phyloP scores from a whole-genome alignment of 306 rosid genomes.

The Biancaea sappan region DNA sequence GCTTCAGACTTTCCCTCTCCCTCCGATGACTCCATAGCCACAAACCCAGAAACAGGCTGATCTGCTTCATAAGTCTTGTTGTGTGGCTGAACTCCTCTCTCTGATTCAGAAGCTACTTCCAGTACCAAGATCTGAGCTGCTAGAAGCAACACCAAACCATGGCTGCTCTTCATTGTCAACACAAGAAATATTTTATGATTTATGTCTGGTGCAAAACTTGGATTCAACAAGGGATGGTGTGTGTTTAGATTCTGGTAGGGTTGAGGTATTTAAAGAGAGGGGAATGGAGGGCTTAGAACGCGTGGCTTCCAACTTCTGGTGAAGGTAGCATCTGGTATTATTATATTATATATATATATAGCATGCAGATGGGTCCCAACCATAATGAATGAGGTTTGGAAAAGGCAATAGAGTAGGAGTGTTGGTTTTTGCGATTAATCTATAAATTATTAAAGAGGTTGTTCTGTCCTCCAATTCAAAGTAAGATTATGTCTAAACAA shows the following conservation, averaged over 20 bases:
- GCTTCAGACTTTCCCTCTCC: conserved; percentile 33
- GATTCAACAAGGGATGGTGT: neutral
- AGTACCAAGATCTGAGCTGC: conserved; percentile 47
- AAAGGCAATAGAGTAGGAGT: neutral
- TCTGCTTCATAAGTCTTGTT: conserved; percentile 29
- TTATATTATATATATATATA: no score
- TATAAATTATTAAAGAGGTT: no score
- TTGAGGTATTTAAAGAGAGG: conserved; percentile 13
- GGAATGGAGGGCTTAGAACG: conserved; percentile 31
- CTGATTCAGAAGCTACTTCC: conserved; percentile 25
- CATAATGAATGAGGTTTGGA: conserved; percentile 11
- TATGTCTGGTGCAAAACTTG: neutral
- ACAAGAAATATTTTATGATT: no score
- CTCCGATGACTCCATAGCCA: conserved; percentile 35
- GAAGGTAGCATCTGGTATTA: conserved; percentile 41
- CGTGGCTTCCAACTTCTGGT: conserved; percentile 33
- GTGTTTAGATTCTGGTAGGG: conserved; percentile 11
- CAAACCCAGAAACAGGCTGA: conserved; percentile 18
- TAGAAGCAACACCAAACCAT: conserved; percentile 44
- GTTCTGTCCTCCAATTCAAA: neutral
- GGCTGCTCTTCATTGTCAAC: conserved; percentile 53
- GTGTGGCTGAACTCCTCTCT: conserved; percentile 19
- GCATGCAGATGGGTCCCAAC: conserved; percentile 42
- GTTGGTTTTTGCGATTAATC: conserved; percentile 33
- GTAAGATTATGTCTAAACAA: neutral